Percentiles rank a stretch among this genome's conserved stretches.
Conservation (phyloP, 768 basidiomycete genomes). For the Pluteus cervinus region DNA sequence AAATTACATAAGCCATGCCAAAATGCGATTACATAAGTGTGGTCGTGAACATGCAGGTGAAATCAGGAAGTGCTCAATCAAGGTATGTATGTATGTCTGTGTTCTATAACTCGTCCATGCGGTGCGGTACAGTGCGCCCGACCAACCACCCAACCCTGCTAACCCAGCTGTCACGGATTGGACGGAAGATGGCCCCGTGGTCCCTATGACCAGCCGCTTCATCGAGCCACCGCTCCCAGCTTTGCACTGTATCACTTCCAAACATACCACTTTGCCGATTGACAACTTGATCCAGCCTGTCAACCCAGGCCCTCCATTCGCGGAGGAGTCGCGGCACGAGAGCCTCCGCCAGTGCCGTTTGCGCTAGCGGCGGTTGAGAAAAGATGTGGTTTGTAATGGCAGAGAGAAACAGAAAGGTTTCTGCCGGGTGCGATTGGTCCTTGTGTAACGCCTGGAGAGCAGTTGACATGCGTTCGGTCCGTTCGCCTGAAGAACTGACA, state of each 20-base stretch:
- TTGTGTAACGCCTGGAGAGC: slow-evolving; percentile 47
- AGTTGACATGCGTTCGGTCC: slow-evolving; percentile 34
- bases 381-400: slow-evolving; percentile 63
- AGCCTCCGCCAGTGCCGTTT: slow-evolving; percentile 48
- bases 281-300: slow-evolving; percentile 60
- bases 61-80: too few species aligned
- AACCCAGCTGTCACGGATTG: slow-evolving; percentile 59
- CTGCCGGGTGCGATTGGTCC: slow-evolving; percentile 65
- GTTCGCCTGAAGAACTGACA: slow-evolving; percentile 16
- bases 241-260: slow-evolving; percentile 58
- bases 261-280: slow-evolving; percentile 79
- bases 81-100: too few species aligned
- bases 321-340: slow-evolving; percentile 59
- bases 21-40: too few species aligned
- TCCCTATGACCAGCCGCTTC: slow-evolving; percentile 53
- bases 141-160: slow-evolving; percentile 75
- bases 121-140: slow-evolving; percentile 34
- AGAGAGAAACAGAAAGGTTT: slow-evolving; percentile 68
- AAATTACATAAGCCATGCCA: too few species aligned
- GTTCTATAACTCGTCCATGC: slow-evolving; percentile 31
- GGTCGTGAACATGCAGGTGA: too few species aligned
- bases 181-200: slow-evolving; percentile 30
- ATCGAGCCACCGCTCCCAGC: slow-evolving; percentile 68
- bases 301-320: slow-evolving; percentile 79
- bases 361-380: slow-evolving; percentile 61